phyloP scores from a whole-genome alignment of 371 early-diverging fungal species.

The Fennellomyces sp. region DNA sequence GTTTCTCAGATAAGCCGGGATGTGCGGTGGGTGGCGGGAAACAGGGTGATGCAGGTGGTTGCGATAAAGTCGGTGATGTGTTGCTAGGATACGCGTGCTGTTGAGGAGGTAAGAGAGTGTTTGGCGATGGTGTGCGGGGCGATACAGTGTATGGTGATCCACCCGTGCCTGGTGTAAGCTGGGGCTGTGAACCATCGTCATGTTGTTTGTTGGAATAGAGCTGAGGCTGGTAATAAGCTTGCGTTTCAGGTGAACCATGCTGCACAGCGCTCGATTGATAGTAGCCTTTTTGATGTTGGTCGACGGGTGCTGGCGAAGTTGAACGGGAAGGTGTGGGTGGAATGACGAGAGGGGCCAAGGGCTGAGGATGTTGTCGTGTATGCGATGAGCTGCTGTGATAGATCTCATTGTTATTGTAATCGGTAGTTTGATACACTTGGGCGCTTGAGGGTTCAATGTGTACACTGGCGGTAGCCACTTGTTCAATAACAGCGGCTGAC shows the following conservation, averaged over 20 bases:
- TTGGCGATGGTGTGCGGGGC: conserved; percentile 24
- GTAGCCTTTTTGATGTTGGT: conserved; percentile 1
- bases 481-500: conserved; percentile 21
- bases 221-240: conserved; percentile 1
- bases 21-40: conserved; percentile 10
- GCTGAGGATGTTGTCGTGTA: conserved; percentile 24
- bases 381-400: conserved; percentile 4
- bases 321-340: conserved; percentile 30
- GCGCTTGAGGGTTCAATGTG: neutral
- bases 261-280: neutral
- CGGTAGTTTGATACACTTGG: neutral
- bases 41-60: conserved; percentile 6
- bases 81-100: conserved; percentile 7
- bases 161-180: conserved; percentile 5
- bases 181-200: neutral
- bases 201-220: conserved; percentile 1
- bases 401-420: neutral
- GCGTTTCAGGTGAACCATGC: neutral
- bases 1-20: conserved; percentile 6
- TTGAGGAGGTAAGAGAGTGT: conserved; percentile 16
- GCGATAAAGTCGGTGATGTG: neutral
- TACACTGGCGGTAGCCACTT: neutral
- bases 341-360: conserved; percentile 34
- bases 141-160: neutral
- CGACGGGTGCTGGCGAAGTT: conserved; percentile 4